Conservation (phyloP, 495 filamentous ascomycete species). For the Gamarada debralockiae region DNA sequence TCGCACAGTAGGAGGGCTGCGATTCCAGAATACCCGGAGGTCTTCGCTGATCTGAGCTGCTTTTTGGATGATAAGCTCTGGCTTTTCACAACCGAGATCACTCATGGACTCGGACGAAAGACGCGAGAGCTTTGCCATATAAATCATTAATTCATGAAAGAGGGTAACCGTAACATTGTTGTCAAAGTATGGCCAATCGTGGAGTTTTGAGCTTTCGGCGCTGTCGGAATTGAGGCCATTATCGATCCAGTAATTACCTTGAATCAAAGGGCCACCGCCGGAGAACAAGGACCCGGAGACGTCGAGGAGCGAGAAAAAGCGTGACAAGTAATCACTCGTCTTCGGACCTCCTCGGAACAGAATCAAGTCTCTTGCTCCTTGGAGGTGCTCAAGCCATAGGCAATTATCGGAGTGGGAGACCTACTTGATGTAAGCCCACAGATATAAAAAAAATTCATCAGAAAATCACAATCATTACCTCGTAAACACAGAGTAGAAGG, state of each 20-base stretch:
- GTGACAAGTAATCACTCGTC: conserved; percentile 15
- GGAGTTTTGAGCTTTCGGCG: too few species aligned
- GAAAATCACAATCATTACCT: conserved; percentile 2
- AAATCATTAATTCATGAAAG: conserved; percentile 22
- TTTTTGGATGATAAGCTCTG: conserved; percentile 10
- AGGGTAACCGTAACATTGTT: conserved; percentile 13
- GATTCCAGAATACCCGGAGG: conserved; percentile 15
- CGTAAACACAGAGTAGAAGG: conserved; percentile 24
- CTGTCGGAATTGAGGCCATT: too few species aligned
- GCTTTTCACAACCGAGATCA: conserved; percentile 7
- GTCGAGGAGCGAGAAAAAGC: conserved; percentile 25
- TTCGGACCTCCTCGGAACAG: conserved; percentile 21
- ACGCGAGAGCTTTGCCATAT: conserved; percentile 18
- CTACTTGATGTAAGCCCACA: neutral
- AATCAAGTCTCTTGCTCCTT: conserved; percentile 25
- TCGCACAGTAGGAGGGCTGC: conserved; percentile 11
- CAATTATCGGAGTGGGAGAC: conserved; percentile 18
- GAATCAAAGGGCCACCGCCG: conserved; percentile 12
- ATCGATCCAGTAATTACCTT: conserved; percentile 25
- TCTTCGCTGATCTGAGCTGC: conserved; percentile 12
- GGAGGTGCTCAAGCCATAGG: conserved; percentile 22
- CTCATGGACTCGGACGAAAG: conserved; percentile 20
- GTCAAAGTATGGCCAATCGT: conserved; percentile 20
- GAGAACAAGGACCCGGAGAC: conserved; percentile 20
- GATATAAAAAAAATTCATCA: neutral